These are phyloP conservation scores for Solanum chacoense DNA, from an alignment of 305 asterid genomes.

Conservation along the genomic window DNA sequence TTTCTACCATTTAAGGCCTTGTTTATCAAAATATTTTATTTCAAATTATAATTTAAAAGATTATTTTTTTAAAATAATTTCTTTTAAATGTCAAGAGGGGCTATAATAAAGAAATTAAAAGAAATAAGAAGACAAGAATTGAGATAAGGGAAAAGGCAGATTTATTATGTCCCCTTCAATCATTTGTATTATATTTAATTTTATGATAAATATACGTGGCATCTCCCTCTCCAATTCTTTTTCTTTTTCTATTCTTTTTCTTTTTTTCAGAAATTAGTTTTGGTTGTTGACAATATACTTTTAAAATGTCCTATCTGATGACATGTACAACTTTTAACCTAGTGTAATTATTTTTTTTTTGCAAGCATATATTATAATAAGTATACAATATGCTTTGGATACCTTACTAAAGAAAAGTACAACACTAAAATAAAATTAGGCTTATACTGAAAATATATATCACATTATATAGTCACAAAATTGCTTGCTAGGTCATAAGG, in stretches of 20 bases:
- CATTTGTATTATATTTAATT: not conserved
- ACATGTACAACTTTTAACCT: not conserved
- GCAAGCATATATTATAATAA: not conserved
- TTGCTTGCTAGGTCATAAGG: not conserved
- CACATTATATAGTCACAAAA: not conserved
- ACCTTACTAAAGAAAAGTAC: not conserved
- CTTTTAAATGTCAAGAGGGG: not conserved
- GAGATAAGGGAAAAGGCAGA: not conserved
- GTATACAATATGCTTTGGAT: not conserved
- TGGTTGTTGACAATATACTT: not conserved
- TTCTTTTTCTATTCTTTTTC: not conserved
- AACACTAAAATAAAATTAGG: not conserved
- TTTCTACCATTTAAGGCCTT: not conserved
- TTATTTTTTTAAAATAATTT: not conserved
- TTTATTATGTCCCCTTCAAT: not conserved
- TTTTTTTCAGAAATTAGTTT: not conserved
- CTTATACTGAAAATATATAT: not conserved
- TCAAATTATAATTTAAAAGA: no score
- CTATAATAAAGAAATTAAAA: not conserved
- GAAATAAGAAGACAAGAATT: not conserved
- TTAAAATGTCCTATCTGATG: not conserved
- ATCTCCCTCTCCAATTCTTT: constrained; percentile 1
- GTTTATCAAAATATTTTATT: no score
- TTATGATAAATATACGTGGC: not conserved
- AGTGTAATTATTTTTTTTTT: not conserved